phyloP scores from a whole-genome alignment of 176 grass and related monocot species.

The Eleusine indica region DNA sequence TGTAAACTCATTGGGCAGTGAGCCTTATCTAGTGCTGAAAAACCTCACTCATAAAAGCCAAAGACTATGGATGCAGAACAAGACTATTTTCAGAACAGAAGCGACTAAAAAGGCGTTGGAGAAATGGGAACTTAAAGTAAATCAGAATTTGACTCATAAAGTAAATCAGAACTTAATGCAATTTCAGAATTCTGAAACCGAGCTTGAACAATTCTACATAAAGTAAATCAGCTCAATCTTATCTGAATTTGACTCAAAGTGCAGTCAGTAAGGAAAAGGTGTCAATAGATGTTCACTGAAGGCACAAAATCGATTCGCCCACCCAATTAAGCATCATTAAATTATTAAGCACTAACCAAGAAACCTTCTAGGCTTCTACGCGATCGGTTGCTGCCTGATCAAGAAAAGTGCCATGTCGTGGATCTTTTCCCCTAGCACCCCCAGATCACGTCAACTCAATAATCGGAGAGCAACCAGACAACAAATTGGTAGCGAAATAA shows the following conservation, averaged over 20 bases:
- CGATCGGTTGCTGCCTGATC: neutral
- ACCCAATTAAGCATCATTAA: neutral
- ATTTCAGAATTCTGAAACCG: neutral
- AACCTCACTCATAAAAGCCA: neutral
- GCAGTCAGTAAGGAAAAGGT: neutral
- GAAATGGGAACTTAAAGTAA: neutral
- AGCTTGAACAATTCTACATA: neutral
- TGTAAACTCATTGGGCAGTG: neutral
- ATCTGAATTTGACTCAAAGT: slow-evolving; percentile 8
- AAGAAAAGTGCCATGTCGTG: neutral
- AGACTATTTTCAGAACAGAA: no score
- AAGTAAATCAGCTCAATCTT: neutral
- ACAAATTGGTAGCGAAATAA: neutral
- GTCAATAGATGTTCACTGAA: neutral
- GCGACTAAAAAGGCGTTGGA: neutral
- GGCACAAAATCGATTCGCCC: neutral
- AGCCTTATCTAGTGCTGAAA: neutral
- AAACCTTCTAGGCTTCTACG: neutral
- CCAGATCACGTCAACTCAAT: neutral
- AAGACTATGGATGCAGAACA: neutral
- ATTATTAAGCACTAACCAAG: slow-evolving; percentile 9
- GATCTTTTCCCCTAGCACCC: neutral
- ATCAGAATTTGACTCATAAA: no score
- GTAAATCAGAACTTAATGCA: neutral
- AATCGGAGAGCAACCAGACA: neutral